phyloP scores from a whole-genome alignment of 306 rosid genomes.

The Dalbergia cochinchinensis region DNA sequence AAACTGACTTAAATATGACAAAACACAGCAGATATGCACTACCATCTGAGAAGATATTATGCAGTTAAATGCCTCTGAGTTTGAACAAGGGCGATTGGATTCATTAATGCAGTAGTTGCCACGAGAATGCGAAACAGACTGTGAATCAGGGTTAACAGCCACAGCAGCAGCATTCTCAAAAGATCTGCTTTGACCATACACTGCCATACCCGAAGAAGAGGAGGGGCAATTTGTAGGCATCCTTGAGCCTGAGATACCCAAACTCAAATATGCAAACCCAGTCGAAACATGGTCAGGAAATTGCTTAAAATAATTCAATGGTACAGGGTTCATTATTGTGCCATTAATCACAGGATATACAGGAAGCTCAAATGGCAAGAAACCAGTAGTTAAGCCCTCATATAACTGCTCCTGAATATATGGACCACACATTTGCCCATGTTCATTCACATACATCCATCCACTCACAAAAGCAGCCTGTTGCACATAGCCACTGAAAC shows the following conservation, averaged over 20 bases:
- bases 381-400: conserved; percentile 86
- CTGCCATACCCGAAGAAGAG: conserved; percentile 51
- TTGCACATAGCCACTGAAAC: conserved; percentile 57
- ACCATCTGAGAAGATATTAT: conserved; percentile 51
- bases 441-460: conserved; percentile 95
- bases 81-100: conserved; percentile 42
- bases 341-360: conserved; percentile 87
- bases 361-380: conserved; percentile 91
- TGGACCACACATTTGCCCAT: conserved; percentile 97
- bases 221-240: conserved; percentile 49
- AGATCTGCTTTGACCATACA: conserved; percentile 48
- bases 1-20: conserved; percentile 29
- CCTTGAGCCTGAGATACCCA: conserved; percentile 51
- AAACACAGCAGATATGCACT: conserved; percentile 44
- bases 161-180: conserved; percentile 47
- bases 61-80: conserved; percentile 41
- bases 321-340: conserved; percentile 71
- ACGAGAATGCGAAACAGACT: conserved; percentile 48
- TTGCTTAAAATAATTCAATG: conserved; percentile 90
- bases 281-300: conserved; percentile 92
- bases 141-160: conserved; percentile 48
- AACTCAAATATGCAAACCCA: conserved; percentile 73
- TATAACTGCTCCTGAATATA: conserved; percentile 84
- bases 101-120: conserved; percentile 39
- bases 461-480: conserved; percentile 75